Conservation (phyloP, 371 early-diverging fungal genomes). For the Dichotomocladium elegans region DNA sequence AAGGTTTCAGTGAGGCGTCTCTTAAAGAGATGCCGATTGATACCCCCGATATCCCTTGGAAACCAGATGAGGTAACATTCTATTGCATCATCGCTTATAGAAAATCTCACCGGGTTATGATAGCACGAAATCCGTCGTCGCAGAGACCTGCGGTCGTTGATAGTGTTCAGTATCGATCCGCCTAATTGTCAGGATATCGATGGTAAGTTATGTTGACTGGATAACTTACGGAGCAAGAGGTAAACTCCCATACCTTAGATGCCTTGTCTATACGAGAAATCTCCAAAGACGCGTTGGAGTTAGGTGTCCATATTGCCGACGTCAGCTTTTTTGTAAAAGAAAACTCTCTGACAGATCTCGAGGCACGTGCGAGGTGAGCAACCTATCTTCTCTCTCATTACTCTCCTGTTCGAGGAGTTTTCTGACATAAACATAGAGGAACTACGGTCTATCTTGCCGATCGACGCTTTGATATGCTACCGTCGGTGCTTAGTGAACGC, state of each 20-base stretch:
- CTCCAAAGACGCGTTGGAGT: conserved; percentile 55
- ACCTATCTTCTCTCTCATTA: background rate
- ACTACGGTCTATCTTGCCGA: conserved; percentile 95
- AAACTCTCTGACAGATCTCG: conserved; percentile 79
- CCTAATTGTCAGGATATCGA: conserved; percentile 92
- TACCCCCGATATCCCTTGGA: conserved; percentile 53
- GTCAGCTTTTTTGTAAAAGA: conserved; percentile 89
- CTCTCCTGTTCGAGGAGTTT: background rate
- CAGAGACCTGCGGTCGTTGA: conserved; percentile 50
- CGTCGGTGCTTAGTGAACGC: conserved; percentile 87
- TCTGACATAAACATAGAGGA: conserved; percentile 27
- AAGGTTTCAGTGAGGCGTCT: conserved; percentile 63
- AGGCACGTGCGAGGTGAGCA: conserved; percentile 67
- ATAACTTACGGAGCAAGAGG: background rate
- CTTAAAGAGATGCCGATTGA: conserved; percentile 70
- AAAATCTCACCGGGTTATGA: background rate
- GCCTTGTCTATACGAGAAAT: conserved; percentile 76
- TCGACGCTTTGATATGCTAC: conserved; percentile 96
- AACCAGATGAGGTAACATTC: conserved; percentile 34
- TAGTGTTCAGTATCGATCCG: conserved; percentile 82
- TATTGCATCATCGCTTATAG: background rate
- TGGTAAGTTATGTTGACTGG: conserved; percentile 17
- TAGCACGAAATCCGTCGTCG: conserved; percentile 50
- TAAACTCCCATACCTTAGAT: conserved; percentile 48
- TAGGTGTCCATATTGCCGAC: conserved; percentile 98